Percentiles rank a stretch among this genome's conserved stretches.
Conservation (phyloP, 441 rosid species). For the Metrosideros polymorpha region DNA sequence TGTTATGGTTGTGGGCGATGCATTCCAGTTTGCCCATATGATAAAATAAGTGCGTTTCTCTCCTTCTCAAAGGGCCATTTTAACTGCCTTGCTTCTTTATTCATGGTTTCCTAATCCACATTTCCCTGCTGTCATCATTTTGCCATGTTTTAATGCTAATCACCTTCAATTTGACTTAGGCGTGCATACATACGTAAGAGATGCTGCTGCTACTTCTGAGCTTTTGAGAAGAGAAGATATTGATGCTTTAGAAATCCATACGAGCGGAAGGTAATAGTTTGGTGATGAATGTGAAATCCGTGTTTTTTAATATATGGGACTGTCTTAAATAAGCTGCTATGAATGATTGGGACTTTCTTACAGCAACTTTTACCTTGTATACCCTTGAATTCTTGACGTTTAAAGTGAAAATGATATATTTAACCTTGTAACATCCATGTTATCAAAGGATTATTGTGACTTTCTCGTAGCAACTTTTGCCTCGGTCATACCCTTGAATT, state of each 20-base stretch:
- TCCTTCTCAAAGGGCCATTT: neutral
- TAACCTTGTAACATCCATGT: neutral
- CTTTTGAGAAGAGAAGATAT: constrained; percentile 34
- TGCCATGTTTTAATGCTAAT: neutral
- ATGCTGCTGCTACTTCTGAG: constrained; percentile 34
- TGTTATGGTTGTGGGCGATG: constrained; percentile 71
- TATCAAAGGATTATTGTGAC: neutral
- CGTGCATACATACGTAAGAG: constrained; percentile 33
- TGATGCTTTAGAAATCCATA: constrained; percentile 59
- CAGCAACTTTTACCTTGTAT: neutral
- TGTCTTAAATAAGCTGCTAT: neutral
- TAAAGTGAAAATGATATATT: neutral
- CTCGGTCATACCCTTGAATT: neutral
- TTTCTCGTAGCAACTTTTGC: neutral
- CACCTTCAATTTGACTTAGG: constrained; percentile 17
- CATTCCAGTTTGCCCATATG: constrained; percentile 50
- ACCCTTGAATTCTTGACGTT: neutral
- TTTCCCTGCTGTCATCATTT: neutral
- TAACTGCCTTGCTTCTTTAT: neutral
- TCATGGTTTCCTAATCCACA: neutral
- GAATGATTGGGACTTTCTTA: neutral
- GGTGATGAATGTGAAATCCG: neutral
- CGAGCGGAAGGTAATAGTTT: constrained; percentile 38
- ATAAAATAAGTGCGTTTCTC: constrained; percentile 39
- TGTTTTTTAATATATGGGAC: neutral